Evolutionary conservation across 106 monocot genomes (phyloP).

Genomic region (Apostasia shenzhenica): DNA sequence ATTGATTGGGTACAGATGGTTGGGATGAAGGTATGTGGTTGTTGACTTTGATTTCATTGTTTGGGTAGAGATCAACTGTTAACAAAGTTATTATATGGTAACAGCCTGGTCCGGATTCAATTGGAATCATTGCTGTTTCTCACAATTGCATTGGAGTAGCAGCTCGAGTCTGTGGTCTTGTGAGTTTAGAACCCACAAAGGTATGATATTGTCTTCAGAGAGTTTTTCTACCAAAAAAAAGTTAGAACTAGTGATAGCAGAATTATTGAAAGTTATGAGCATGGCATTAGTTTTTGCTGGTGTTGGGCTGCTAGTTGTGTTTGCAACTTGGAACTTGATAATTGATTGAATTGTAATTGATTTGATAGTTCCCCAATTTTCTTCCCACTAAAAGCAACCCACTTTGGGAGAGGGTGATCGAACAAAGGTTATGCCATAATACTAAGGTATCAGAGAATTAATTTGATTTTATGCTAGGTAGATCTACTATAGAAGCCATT

Average conservation of each 20-base stretch:
- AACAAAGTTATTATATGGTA: background rate
- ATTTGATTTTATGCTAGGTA: too few species aligned
- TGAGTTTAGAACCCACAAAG: conserved; percentile 93
- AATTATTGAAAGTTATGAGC: too few species aligned
- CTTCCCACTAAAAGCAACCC: too few species aligned
- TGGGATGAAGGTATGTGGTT: conserved; percentile 59
- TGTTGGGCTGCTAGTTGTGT: too few species aligned
- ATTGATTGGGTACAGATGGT: conserved; percentile 76
- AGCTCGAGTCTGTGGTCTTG: conserved; percentile 89
- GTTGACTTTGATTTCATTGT: background rate
- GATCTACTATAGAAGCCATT: too few species aligned
- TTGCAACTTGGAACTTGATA: too few species aligned
- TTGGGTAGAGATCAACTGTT: background rate
- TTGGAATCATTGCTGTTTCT: conserved; percentile 98
- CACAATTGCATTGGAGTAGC: conserved; percentile 91
- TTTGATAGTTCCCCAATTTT: too few species aligned
- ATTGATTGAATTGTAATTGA: too few species aligned
- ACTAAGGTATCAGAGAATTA: too few species aligned
- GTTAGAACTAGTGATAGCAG: background rate
- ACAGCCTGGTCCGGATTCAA: conserved; percentile 99
- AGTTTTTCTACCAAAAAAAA: background rate
- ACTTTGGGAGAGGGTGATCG: too few species aligned
- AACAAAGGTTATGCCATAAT: too few species aligned
- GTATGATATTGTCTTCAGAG: conserved; percentile 16
- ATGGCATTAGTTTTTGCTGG: too few species aligned